Percentiles rank a stretch among this genome's conserved stretches.
These are phyloP conservation scores for Pseudocercospora fijiensis DNA, from an alignment of 2,329 filamentous ascomycete genomes.

Conservation along the genomic window DNA sequence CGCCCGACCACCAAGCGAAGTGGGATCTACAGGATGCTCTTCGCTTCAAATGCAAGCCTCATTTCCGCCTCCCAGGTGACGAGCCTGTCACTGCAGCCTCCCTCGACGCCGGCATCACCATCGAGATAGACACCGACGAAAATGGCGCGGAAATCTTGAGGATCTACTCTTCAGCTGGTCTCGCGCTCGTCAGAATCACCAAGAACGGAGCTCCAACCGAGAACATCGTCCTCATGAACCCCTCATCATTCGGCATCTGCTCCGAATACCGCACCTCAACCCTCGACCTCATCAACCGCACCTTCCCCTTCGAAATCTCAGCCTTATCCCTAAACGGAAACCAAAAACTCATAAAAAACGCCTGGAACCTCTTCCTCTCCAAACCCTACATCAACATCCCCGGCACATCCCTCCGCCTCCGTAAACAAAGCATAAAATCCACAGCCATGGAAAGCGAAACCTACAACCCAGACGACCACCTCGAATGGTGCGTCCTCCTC, in stretches of 20 bases:
- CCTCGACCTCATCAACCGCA: conserved; percentile 1
- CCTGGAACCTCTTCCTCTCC: conserved; percentile 40
- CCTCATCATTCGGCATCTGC: background rate
- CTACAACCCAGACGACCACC: conserved; percentile 19
- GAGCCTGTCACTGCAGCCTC: background rate
- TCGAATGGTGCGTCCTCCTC: conserved; percentile 17
- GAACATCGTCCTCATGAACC: background rate
- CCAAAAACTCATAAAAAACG: conserved; percentile 34
- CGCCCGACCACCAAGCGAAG: conserved; percentile 30
- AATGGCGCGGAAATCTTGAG: background rate
- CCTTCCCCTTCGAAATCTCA: conserved; percentile 11
- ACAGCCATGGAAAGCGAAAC: conserved; percentile 20
- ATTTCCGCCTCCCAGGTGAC: conserved; percentile 37
- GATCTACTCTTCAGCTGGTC: conserved; percentile 7
- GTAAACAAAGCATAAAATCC: conserved; percentile 40
- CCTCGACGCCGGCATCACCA: background rate
- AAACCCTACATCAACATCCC: conserved; percentile 42
- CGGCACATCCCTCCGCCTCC: conserved; percentile 41
- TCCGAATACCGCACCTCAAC: conserved; percentile 1
- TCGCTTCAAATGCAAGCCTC: conserved; percentile 29
- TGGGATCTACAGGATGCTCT: conserved; percentile 40
- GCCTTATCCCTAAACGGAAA: conserved; percentile 47
- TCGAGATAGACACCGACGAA: conserved; percentile 2
- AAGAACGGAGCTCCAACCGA: background rate
- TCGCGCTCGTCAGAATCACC: conserved; percentile 3